A percentile compares a stretch with the other conserved stretches of the same genome.
Evolutionary conservation across 208 protist genomes (phyloP).

Genomic region (Trypanosoma melophagium): DNA sequence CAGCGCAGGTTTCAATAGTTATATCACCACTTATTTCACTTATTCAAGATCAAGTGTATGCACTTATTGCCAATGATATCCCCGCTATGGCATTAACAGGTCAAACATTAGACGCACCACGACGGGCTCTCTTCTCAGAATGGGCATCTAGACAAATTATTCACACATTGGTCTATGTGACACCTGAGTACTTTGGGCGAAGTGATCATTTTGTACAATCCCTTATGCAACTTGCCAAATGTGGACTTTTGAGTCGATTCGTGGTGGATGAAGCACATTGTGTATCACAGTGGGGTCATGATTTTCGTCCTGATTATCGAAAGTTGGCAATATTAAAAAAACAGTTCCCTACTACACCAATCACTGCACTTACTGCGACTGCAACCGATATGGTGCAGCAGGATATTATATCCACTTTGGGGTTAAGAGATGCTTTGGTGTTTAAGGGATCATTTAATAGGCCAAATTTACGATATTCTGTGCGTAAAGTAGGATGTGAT

Average conservation of each 20-base stretch:
- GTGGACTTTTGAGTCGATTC: constrained; percentile 68
- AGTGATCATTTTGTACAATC: constrained; percentile 72
- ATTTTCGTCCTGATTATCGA: constrained; percentile 92
- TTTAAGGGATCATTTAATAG: constrained; percentile 87
- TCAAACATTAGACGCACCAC: constrained; percentile 59
- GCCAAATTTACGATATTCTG: constrained; percentile 72
- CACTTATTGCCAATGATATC: constrained; percentile 80
- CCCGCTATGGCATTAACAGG: constrained; percentile 78
- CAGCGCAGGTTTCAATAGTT: constrained; percentile 89
- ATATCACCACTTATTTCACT: constrained; percentile 96
- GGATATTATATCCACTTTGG: constrained; percentile 82
- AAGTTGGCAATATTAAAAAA: constrained; percentile 74
- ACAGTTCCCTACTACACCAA: constrained; percentile 62
- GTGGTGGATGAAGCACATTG: constrained; percentile 97
- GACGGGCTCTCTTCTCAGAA: constrained; percentile 67
- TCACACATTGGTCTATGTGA: constrained; percentile 82
- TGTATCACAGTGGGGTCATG: constrained; percentile 96
- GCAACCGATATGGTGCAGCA: constrained; percentile 84
- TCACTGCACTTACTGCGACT: constrained; percentile 86
- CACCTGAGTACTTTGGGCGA: constrained; percentile 87
- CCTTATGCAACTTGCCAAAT: constrained; percentile 48
- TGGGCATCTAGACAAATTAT: constrained; percentile 54
- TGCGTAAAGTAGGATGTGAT: constrained; percentile 62
- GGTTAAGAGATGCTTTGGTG: constrained; percentile 61
- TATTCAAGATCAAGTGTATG: constrained; percentile 96